A percentile compares a stretch with the other conserved stretches of the same genome.
phyloP scores from a whole-genome alignment of 345 rosid species.

The Hevea brasiliensis region DNA sequence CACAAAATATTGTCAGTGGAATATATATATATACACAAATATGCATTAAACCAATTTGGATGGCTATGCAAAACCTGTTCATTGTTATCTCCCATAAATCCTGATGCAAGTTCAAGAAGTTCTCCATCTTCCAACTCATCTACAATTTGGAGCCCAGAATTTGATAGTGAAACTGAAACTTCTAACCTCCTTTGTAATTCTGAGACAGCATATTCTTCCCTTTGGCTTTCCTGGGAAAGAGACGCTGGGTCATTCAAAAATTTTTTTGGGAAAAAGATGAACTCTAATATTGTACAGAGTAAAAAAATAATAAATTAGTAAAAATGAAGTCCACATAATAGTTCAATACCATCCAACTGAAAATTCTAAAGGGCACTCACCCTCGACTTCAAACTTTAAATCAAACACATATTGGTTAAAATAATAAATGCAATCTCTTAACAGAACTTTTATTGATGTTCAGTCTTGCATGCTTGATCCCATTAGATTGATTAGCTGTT shows the following conservation, averaged over 20 bases:
- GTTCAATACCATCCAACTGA: no score
- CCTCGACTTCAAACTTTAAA: background rate
- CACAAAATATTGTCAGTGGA: slow-evolving; percentile 23
- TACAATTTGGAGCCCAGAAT: slow-evolving; percentile 44
- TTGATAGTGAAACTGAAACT: slow-evolving; percentile 47
- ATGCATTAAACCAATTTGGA: slow-evolving; percentile 25
- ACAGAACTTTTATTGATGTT: background rate
- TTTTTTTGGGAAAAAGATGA: background rate
- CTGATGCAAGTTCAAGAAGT: slow-evolving; percentile 64
- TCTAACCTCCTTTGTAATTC: slow-evolving; percentile 67
- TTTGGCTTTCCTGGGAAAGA: slow-evolving; percentile 54
- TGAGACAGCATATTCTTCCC: slow-evolving; percentile 45
- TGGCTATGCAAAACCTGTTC: slow-evolving; percentile 40
- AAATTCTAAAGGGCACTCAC: background rate
- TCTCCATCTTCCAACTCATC: slow-evolving; percentile 77
- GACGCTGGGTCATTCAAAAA: background rate
- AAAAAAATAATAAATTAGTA: background rate
- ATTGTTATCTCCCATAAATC: slow-evolving; percentile 43
- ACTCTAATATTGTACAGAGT: no score
- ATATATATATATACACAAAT: slow-evolving; percentile 6
- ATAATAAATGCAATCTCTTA: background rate
- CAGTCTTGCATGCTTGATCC: background rate
- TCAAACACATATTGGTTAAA: background rate
- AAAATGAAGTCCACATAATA: background rate
- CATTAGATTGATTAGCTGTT: background rate